A percentile compares a stretch with the other conserved stretches of the same genome.
phyloP scores from a whole-genome alignment of 2,329 filamentous ascomycete species.

The Colletotrichum neosansevieriae region DNA sequence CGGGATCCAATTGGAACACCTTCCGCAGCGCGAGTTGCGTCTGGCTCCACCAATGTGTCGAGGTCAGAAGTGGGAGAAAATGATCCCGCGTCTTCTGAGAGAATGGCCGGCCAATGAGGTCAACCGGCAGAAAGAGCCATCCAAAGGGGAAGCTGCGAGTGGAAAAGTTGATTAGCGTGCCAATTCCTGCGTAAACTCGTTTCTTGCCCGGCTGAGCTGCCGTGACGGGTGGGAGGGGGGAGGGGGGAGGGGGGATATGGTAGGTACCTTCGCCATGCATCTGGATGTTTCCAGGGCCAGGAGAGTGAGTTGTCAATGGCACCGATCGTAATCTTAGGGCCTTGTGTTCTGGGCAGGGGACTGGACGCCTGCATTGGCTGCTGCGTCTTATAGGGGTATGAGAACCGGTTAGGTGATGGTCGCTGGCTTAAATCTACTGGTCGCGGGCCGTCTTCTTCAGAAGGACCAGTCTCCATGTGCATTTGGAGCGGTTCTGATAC shows the following conservation, averaged over 20 bases:
- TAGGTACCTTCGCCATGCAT: constrained; percentile 77
- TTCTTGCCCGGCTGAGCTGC: neutral
- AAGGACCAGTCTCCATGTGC: constrained; percentile 66
- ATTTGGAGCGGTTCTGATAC: constrained; percentile 82
- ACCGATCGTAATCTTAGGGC: constrained; percentile 79
- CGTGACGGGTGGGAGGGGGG: neutral
- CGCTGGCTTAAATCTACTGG: constrained; percentile 67
- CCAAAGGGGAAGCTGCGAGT: constrained; percentile 92
- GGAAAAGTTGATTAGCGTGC: constrained; percentile 16
- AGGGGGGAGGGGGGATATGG: neutral
- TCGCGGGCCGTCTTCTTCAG: constrained; percentile 67
- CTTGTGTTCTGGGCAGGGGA: constrained; percentile 57
- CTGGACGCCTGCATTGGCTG: constrained; percentile 86
- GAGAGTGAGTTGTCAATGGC: constrained; percentile 98
- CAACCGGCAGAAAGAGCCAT: constrained; percentile 97
- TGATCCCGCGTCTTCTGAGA: constrained; percentile 93
- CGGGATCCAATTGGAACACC: constrained; percentile 90
- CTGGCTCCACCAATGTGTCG: constrained; percentile 96
- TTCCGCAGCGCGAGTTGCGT: constrained; percentile 88
- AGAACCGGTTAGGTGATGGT: constrained; percentile 54
- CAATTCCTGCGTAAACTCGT: neutral
- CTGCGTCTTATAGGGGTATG: constrained; percentile 80
- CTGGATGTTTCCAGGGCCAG: constrained; percentile 99
- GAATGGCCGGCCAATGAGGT: constrained; percentile 94
- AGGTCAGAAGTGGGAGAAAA: constrained; percentile 95